These are phyloP conservation scores for Fusarium brachygibbosum DNA, from an alignment of 2,329 filamentous ascomycete genomes.

Conservation along the genomic window DNA sequence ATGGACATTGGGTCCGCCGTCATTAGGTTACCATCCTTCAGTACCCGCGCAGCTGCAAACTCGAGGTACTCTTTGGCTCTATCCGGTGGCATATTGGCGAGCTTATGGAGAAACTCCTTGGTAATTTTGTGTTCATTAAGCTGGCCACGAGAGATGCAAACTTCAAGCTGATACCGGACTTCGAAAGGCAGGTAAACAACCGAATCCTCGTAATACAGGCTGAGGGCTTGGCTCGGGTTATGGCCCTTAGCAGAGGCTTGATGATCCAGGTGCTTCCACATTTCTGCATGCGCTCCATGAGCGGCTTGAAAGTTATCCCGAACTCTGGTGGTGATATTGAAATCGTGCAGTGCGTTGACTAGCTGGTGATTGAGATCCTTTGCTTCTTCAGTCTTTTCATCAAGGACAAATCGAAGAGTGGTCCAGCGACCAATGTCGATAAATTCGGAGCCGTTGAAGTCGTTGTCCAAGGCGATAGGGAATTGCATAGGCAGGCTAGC, in stretches of 20 bases:
- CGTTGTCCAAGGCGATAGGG: slow-evolving; percentile 57
- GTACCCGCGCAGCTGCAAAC: slow-evolving; percentile 68
- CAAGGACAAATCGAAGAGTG: slow-evolving; percentile 64
- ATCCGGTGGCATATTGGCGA: slow-evolving; percentile 61
- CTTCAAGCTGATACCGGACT: slow-evolving; percentile 91
- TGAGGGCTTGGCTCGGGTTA: slow-evolving; percentile 50
- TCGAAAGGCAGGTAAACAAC: slow-evolving; percentile 71
- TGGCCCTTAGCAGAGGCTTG: slow-evolving; percentile 19
- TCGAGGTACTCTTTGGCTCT: slow-evolving; percentile 79
- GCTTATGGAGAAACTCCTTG: slow-evolving; percentile 73
- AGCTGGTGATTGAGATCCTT: slow-evolving; percentile 60
- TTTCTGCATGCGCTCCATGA: slow-evolving; percentile 37
- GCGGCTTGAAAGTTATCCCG: slow-evolving; percentile 58
- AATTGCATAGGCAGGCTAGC: slow-evolving; percentile 50
- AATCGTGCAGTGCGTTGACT: slow-evolving; percentile 71
- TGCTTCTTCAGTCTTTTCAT: slow-evolving; percentile 42
- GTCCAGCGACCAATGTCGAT: slow-evolving; percentile 71
- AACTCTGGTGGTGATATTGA: slow-evolving; percentile 73
- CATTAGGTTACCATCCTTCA: slow-evolving; percentile 69
- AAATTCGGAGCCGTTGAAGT: slow-evolving; percentile 52
- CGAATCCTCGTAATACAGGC: slow-evolving; percentile 25
- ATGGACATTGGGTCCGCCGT: slow-evolving; percentile 17
- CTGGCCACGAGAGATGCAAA: slow-evolving; percentile 84
- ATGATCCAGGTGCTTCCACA: slow-evolving; percentile 54
- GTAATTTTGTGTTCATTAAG: slow-evolving; percentile 83